phyloP scores from a whole-genome alignment of 2,329 filamentous ascomycete species.

The Diaporthe sp. region DNA sequence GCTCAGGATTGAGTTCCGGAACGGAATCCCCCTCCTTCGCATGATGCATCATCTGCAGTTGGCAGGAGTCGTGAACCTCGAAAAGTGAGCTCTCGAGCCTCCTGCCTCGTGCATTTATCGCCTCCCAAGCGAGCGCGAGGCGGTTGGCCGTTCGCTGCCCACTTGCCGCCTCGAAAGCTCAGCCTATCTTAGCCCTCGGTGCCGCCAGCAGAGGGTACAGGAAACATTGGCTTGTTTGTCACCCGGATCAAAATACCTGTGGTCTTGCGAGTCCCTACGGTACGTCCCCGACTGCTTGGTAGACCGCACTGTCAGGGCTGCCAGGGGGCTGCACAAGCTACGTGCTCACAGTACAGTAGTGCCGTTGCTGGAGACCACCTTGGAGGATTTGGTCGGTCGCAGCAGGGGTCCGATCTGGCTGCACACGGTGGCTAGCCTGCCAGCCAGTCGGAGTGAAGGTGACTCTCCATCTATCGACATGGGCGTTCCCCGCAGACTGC shows the following conservation, averaged over 20 bases:
- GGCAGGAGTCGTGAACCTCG: constrained; percentile 24
- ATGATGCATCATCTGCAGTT: constrained; percentile 30
- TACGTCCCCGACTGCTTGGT: constrained; percentile 2
- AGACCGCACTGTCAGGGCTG: background rate
- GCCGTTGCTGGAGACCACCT: background rate
- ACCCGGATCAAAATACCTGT: background rate
- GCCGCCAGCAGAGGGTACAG: background rate
- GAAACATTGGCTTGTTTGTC: background rate
- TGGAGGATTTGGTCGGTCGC: background rate
- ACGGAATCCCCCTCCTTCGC: constrained; percentile 26
- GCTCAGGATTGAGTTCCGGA: constrained; percentile 31
- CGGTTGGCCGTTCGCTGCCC: background rate
- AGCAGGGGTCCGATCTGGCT: constrained; percentile 14
- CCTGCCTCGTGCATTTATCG: background rate
- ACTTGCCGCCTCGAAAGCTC: constrained; percentile 12
- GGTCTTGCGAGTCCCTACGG: background rate
- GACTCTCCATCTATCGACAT: constrained; percentile 28
- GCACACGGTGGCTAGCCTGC: constrained; percentile 21
- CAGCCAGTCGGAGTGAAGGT: constrained; percentile 33
- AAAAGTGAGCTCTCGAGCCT: constrained; percentile 13
- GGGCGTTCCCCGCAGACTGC: constrained; percentile 34
- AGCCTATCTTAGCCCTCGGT: background rate
- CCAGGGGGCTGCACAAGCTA: constrained; percentile 10
- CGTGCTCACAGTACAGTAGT: constrained; percentile 7
- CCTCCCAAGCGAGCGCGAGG: background rate